Evolutionary conservation across 768 basidiomycete species (phyloP).

Genomic region (Russula brevipes): DNA sequence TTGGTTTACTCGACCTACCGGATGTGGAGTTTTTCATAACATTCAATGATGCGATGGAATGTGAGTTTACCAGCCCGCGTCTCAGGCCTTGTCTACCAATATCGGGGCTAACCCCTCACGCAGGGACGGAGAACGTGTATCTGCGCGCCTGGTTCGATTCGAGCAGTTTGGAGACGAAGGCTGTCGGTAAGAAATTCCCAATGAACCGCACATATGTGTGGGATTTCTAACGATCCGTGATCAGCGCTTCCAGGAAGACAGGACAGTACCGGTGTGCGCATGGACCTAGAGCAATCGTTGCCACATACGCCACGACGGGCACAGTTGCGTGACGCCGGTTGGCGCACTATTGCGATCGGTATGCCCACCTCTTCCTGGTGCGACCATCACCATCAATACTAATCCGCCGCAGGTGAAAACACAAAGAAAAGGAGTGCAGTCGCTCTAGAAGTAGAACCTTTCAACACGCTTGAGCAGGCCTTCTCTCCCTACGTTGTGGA

Average conservation of each 20-base stretch:
- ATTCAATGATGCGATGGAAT: conserved; percentile 90
- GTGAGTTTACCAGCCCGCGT: conserved; percentile 41
- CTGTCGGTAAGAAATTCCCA: conserved; percentile 40
- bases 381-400: not conserved
- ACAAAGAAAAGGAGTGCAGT: not conserved
- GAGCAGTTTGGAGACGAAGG: conserved; percentile 49
- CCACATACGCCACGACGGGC: conserved; percentile 22
- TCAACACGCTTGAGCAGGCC: conserved; percentile 68
- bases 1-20: conserved; percentile 70
- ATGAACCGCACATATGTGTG: not conserved
- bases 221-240: not conserved
- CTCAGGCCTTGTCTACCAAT: too few species aligned
- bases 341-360: conserved; percentile 21
- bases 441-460: conserved; percentile 36
- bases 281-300: conserved; percentile 17
- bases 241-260: conserved; percentile 23
- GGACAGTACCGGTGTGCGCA: not conserved
- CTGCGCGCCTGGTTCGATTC: conserved; percentile 72
- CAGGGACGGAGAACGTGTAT: conserved; percentile 95
- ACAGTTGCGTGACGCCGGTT: conserved; percentile 23
- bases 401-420: conserved; percentile 15
- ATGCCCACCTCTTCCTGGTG: not conserved
- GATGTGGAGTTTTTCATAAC: conserved; percentile 78
- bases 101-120: conserved; percentile 21
- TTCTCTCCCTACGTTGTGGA: conserved; percentile 71